Evolutionary conservation across 2,329 filamentous ascomycete genomes (phyloP).

Genomic region (Myriosclerotinia duriaeana): DNA sequence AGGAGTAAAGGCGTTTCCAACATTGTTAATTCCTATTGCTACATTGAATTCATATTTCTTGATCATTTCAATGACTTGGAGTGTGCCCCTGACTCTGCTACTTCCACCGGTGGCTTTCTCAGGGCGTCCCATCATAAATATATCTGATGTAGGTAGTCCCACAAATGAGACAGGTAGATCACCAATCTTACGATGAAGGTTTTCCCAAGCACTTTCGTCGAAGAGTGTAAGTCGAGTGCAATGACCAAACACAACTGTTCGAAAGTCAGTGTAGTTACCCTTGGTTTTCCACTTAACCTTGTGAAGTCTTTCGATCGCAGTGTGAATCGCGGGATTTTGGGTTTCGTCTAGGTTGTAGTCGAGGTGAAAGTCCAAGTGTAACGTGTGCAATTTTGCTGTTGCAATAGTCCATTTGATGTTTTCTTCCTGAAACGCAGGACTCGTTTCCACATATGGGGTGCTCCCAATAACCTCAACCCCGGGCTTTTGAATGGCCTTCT

Average conservation of each 20-base stretch:
- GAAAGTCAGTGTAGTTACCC: slow-evolving; percentile 32
- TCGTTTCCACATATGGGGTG: slow-evolving; percentile 67
- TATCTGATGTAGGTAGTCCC: slow-evolving; percentile 67
- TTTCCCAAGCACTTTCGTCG: slow-evolving; percentile 48
- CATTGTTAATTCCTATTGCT: slow-evolving; percentile 67
- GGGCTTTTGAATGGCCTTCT: slow-evolving; percentile 45
- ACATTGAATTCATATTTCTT: slow-evolving; percentile 56
- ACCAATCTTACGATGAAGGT: slow-evolving; percentile 50
- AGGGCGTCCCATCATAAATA: slow-evolving; percentile 66
- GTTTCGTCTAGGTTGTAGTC: slow-evolving; percentile 63
- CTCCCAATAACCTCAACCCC: slow-evolving; percentile 62
- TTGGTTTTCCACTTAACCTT: slow-evolving; percentile 49
- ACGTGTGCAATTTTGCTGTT: slow-evolving; percentile 49
- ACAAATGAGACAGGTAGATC: slow-evolving; percentile 63
- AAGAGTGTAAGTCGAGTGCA: slow-evolving; percentile 66
- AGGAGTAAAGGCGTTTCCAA: slow-evolving; percentile 73
- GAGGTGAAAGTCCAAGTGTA: slow-evolving; percentile 69
- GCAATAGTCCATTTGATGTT: slow-evolving; percentile 66
- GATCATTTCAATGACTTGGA: slow-evolving; percentile 62
- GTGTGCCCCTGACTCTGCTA: slow-evolving; percentile 55
- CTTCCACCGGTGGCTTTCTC: slow-evolving; percentile 35
- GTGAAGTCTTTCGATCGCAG: slow-evolving; percentile 53
- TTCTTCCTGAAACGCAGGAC: slow-evolving; percentile 42
- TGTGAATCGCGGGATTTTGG: slow-evolving; percentile 53
- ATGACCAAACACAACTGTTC: slow-evolving; percentile 63